A percentile compares a stretch with the other conserved stretches of the same genome.
Evolutionary conservation across 2,329 filamentous ascomycete species (phyloP).

Genomic region (Malbranchea zuffiana): DNA sequence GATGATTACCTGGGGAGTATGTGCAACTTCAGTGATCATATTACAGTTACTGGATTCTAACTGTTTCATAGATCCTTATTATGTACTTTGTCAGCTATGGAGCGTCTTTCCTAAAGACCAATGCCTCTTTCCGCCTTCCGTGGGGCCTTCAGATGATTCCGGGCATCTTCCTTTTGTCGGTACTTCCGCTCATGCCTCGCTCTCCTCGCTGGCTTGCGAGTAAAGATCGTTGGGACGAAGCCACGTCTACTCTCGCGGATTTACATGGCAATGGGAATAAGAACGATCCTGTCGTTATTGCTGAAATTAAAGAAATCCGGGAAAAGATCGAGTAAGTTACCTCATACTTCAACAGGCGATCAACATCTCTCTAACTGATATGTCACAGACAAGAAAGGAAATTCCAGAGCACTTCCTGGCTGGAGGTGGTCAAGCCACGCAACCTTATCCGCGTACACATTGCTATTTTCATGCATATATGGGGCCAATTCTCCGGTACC

Average conservation of each 20-base stretch:
- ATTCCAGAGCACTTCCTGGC: too few relatives aligned
- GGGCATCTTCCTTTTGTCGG: conserved; percentile 32
- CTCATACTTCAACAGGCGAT: too few relatives aligned
- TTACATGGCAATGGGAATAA: conserved; percentile 45
- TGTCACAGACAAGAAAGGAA: too few relatives aligned
- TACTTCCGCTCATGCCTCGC: conserved; percentile 15
- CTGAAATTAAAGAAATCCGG: conserved; percentile 47
- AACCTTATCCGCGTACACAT: conserved; percentile 51
- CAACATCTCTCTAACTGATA: too few relatives aligned
- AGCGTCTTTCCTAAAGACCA: conserved; percentile 32
- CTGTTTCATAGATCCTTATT: too few relatives aligned
- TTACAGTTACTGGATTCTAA: too few relatives aligned
- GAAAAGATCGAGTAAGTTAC: too few relatives aligned
- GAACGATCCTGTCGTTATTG: conserved; percentile 38
- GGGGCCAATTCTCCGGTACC: conserved; percentile 41
- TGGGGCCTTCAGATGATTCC: conserved; percentile 40
- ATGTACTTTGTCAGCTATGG: conserved; percentile 42
- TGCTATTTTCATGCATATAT: conserved; percentile 47
- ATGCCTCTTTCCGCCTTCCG: conserved; percentile 36
- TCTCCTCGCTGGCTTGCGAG: conserved; percentile 42
- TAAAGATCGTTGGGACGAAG: conserved; percentile 51
- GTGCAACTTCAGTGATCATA: too few relatives aligned
- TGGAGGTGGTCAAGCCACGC: conserved; percentile 42
- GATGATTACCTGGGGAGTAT: conserved; percentile 35
- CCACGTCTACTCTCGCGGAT: conserved; percentile 43